These are phyloP conservation scores for Macrophomina phaseolina DNA, from an alignment of 2,329 filamentous ascomycete species.

Conservation along the genomic window DNA sequence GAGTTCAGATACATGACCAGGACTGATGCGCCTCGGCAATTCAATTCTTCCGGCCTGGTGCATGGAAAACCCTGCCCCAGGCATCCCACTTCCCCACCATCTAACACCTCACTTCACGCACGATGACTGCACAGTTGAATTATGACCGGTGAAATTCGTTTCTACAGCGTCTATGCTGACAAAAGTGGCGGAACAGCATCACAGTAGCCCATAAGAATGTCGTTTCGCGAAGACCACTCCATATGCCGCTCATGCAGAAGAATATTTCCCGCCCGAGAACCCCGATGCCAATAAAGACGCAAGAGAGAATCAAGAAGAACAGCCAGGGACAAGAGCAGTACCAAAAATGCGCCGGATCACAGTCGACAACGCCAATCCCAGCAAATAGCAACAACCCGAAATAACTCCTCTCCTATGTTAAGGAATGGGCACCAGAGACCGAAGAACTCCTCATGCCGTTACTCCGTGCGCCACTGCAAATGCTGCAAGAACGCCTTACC, in stretches of 20 bases:
- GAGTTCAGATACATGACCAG: background rate
- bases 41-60: conserved; percentile 12
- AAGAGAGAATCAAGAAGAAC: background rate
- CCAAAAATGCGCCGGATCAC: conserved; percentile 13
- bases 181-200: conserved; percentile 20
- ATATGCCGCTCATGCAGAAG: conserved; percentile 27
- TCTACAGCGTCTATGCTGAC: conserved; percentile 27
- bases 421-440: conserved; percentile 25
- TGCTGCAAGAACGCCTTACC: conserved; percentile 23
- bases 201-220: conserved; percentile 26
- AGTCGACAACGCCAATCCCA: conserved; percentile 17
- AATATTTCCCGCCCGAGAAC: conserved; percentile 14
- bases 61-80: conserved; percentile 20
- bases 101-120: background rate
- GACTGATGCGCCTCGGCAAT: conserved; percentile 16
- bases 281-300: conserved; percentile 21
- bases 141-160: conserved; percentile 6
- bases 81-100: conserved; percentile 13
- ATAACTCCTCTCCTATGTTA: conserved; percentile 11
- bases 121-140: background rate
- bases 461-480: conserved; percentile 26
- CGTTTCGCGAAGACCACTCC: conserved; percentile 18
- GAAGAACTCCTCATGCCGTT: conserved; percentile 23
- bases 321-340: background rate
- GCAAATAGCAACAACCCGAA: conserved; percentile 10